A percentile compares a stretch with the other conserved stretches of the same genome.
Evolutionary conservation across 495 filamentous ascomycete species (phyloP).

Genomic region (Tetracladium setigerum): DNA sequence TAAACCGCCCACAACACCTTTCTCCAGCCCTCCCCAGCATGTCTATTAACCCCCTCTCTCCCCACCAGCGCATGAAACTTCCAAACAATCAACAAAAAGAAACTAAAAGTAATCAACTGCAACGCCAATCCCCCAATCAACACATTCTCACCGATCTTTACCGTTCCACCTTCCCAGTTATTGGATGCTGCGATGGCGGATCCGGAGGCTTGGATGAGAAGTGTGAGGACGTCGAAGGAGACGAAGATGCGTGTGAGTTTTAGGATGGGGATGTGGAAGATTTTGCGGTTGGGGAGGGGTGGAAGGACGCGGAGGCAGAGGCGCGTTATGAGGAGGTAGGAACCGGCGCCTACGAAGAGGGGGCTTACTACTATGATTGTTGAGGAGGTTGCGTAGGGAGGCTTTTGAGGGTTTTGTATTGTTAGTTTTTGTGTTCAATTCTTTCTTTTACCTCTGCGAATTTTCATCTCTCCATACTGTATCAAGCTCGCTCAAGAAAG

Average conservation of each 20-base stretch:
- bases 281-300: constrained; percentile 2
- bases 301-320: constrained; percentile 18
- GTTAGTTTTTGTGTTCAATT: too few species aligned
- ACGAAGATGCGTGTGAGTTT: constrained; percentile 28
- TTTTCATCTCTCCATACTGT: too few species aligned
- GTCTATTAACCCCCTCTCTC: neutral
- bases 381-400: constrained; percentile 21
- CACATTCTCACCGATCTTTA: constrained; percentile 17
- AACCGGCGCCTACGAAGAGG: constrained; percentile 26
- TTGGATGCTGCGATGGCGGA: constrained; percentile 26
- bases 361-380: constrained; percentile 28
- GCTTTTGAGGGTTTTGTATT: neutral
- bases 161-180: constrained; percentile 22
- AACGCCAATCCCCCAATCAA: constrained; percentile 24
- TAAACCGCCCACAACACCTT: constrained; percentile 23
- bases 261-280: constrained; percentile 13
- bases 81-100: constrained; percentile 22
- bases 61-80: constrained; percentile 14
- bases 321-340: constrained; percentile 27
- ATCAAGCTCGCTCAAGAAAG: too few species aligned
- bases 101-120: constrained; percentile 25
- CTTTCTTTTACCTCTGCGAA: too few species aligned
- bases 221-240: constrained; percentile 26
- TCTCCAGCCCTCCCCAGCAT: constrained; percentile 14
- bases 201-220: constrained; percentile 28